Base-by-base conservation (phyloP, 2,329 filamentous ascomycete genomes). In the Calonectria montana region DNA sequence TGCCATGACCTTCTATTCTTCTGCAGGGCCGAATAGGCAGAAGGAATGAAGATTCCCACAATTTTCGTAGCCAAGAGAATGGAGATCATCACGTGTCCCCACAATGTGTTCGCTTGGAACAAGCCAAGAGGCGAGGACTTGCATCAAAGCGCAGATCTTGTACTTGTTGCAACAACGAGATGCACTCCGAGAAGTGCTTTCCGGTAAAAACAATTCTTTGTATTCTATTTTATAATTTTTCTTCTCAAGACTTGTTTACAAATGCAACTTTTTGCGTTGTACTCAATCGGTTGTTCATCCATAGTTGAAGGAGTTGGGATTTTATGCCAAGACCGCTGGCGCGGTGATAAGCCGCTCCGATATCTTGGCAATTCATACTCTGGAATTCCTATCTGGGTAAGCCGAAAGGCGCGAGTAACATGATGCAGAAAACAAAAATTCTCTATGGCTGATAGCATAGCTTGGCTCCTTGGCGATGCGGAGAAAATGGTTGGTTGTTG, bases 1-100 rank as follows among this genome's bases (percentile, higher is more conserved):
- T 59, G 53, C 53, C 6, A 39, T n/a, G 23, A 15, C 37, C 18
- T 59, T 39, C 31, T 12, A 2, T 23, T 18, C 12, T 59, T 8
- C 12, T 13, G 25, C n/a, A 39, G 53, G 53, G 18, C 16, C 4
- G 25, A 41, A 59, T 39, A 39, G n/a, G 15, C 53, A 59, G 37
- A 21, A 39, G 53, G 35, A 39, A 21, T 13, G 35, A 59, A 23
- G 13, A 15, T 39, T 15, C 23, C 53, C 53, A 59, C 37, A 77
- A 37, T 43, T 74, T 72, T 75, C 74, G 80, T 59, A 47, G 21
- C 65, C 69, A 66, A 59, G 18, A 45, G 47, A n/a, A 25, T n/a
- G 48, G 37, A 8, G 31, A 39, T 59, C 23, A 35, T 59, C 31
- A 59, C 35, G 29, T 21, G 31, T 59, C 31, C 18, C 53, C 53